Evolutionary conservation across 495 filamentous ascomycete genomes (phyloP), one percentile per base, ranked within the genome.

Genomic region (Penicillium longicatenatum): DNA sequence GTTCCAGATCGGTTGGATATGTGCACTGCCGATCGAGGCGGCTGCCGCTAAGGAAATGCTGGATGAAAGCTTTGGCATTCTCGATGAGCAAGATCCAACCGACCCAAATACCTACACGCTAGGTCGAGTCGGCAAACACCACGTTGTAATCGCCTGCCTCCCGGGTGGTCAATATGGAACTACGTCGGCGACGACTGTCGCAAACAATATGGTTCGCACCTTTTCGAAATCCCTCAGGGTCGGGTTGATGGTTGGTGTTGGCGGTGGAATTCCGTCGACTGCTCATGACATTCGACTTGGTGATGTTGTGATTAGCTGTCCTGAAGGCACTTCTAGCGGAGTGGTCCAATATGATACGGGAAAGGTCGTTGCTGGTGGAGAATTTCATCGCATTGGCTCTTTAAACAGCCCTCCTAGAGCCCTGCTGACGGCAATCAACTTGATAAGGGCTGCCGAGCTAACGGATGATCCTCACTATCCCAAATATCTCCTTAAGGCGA

Each of bases 31-130:
- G 7, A 57, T 63, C 14, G 81, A 84, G 59, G 51, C 61, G 6
- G 66, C 75, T n/a, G 81, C 81, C 1, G 80, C 75, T 2, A 45
- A 41, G 24, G 65, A 65, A 17, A 74, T 80, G 61, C 71, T 85
- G 2, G 81, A 86, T 55, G 73, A 54, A 70, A 10, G 7, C 26
- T 74, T 82, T 59, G 61, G 60, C 7, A 12, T 35, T n/a, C 61
- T 74, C 19, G 53, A 59, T 0, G 59, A 63, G 16, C 58, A 70
- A 45, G 51, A 58, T 44, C 16, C 46, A 26, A 21, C 60, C 31
- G 60, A 79, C 55, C 29, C 60, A 19, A 79, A 80, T 52, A 57
- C 60, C 14, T 82, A 80, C 52, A 70, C 60, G 1, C 52, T 80
- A 6, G 79, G 77, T 16, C 66, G 65, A 53, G 75, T 80, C 33